Evolutionary conservation across 148 eudicot species (phyloP).

Genomic region (Rhododendron griersonianum): DNA sequence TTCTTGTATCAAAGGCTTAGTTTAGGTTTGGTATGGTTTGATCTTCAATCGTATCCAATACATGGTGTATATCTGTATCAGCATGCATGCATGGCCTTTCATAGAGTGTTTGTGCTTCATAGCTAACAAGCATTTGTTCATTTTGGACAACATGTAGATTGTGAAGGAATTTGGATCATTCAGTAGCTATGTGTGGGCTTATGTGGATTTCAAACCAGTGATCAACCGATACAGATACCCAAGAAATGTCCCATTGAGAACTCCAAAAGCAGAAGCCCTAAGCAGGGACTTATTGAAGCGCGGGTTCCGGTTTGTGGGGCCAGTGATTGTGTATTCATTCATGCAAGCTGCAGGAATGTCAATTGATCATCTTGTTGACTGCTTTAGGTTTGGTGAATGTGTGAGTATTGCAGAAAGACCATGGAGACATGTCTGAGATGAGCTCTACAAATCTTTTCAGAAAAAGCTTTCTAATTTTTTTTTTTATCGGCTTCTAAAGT

Average conservation of each 20-base stretch:
- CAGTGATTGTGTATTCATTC: conserved; percentile 88
- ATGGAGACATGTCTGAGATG: conserved; percentile 53
- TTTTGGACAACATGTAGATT: conserved; percentile 37
- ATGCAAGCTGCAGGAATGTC: conserved; percentile 96
- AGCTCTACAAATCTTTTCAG: background rate
- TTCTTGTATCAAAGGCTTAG: background rate
- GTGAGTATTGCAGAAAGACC: conserved; percentile 90
- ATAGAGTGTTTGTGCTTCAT: background rate
- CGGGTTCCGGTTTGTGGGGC: conserved; percentile 90
- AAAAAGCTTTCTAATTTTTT: background rate
- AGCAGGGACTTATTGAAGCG: conserved; percentile 74
- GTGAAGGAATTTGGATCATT: conserved; percentile 80
- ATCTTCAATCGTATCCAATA: background rate
- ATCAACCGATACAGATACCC: conserved; percentile 79
- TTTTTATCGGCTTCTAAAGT: no score
- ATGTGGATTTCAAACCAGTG: conserved; percentile 71
- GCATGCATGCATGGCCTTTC: background rate
- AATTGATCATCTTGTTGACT: conserved; percentile 90
- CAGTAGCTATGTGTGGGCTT: conserved; percentile 83
- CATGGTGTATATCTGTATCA: background rate
- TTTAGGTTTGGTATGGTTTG: background rate
- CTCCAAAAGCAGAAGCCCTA: conserved; percentile 77
- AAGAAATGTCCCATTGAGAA: conserved; percentile 88
- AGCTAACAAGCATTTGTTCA: background rate
- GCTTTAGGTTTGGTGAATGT: conserved; percentile 78